phyloP scores from a whole-genome alignment of 2,329 filamentous ascomycete species.

The Lasiodiplodia theobromae region DNA sequence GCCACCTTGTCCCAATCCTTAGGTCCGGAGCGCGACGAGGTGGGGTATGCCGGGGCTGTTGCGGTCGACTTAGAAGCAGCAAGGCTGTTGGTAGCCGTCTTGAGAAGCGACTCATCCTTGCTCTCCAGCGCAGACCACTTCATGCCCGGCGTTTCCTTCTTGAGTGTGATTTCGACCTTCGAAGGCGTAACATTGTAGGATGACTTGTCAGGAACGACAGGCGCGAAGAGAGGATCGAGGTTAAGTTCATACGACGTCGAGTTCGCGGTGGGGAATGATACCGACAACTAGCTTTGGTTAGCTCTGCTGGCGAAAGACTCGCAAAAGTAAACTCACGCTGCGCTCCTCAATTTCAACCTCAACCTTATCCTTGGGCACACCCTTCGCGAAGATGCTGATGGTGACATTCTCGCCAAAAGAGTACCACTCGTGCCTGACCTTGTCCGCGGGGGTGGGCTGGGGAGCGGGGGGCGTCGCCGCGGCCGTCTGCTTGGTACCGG shows the following conservation, averaged over 20 bases:
- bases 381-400: constrained; percentile 71
- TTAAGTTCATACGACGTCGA: constrained; percentile 66
- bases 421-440: constrained; percentile 74
- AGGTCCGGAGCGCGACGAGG: constrained; percentile 80
- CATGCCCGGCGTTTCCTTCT: constrained; percentile 68
- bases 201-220: constrained; percentile 68
- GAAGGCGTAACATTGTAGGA: constrained; percentile 72
- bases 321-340: constrained; percentile 46
- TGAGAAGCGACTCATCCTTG: constrained; percentile 34
- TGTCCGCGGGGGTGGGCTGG: constrained; percentile 57
- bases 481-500: constrained; percentile 16
- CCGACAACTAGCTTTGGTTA: constrained; percentile 52
- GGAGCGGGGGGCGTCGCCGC: constrained; percentile 12
- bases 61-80: constrained; percentile 36
- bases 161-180: constrained; percentile 80
- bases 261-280: constrained; percentile 65
- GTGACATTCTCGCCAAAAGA: constrained; percentile 67
- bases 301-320: neutral
- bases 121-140: constrained; percentile 72
- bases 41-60: constrained; percentile 74
- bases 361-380: constrained; percentile 64
- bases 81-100: constrained; percentile 27
- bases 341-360: constrained; percentile 59
- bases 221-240: constrained; percentile 71
- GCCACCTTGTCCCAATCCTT: constrained; percentile 92